Evolutionary conservation across 192 early-diverging fungal genomes (phyloP), one percentile per base, ranked within the genome.

Genomic region (Thamnidium elegans): DNA sequence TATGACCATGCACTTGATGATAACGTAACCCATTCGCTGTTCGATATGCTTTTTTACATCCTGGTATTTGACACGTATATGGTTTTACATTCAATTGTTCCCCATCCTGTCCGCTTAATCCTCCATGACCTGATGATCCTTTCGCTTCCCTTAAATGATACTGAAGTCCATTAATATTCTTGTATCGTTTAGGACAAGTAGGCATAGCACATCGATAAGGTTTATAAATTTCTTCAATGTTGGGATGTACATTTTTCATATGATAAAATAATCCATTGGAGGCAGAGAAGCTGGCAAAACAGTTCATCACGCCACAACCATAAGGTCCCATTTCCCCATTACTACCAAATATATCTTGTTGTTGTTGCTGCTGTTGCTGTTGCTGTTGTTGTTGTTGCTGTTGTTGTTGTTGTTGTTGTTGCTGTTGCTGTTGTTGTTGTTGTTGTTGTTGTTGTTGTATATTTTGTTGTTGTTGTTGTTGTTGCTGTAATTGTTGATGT

Each of bases 161-260:
- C 68, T 89, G 84, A 2, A 93, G 80, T 14, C 91, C 91, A 60
- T 90, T 92, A 66, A 91, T 86, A 70, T 93, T 93, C 67, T 91
- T 92, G 77, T 93, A 93, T 15, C 76, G 68, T 61, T 88, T 88
- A 42, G 78, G 70, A 50, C 91, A 93, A 4, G 78, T 81, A 3
- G 80, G 69, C 65, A 87, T 86, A 0, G 79, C 85, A 46, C 91
- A 93, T 45, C 82, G 79, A 70, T 84, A 93, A 9, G 91, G 89
- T 53, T 81, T 83, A 36, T 45, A 43, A 0, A 70, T 69, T 2
- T 68, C 71, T 8, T 62, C 66, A 9, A 76, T 15, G 26, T 64
- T 68, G 3, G 74, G 63, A 47, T 79, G 78, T 0, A 46, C 48
- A 2, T 62, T 70, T 30, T 79, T 79, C 71, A 77, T 77, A 44